Base-by-base conservation (phyloP, 257 asterid genomes). In the Ehretia macrophylla region DNA sequence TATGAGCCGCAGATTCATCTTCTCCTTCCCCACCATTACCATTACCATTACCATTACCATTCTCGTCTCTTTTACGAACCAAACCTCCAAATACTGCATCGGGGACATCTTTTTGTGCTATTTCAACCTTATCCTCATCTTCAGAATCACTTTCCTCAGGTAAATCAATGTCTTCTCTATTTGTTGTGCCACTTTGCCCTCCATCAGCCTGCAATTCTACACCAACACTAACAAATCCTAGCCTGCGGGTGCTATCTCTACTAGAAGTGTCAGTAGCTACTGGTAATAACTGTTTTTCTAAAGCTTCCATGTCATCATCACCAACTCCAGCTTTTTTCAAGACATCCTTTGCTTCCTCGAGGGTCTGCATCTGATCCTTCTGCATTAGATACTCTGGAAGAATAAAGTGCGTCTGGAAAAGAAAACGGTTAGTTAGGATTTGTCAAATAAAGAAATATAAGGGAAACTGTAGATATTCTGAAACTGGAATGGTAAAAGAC, bases 141-240 rank as follows among this genome's bases (percentile, higher is more conserved):
- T 91, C 97, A 0, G 94, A 75, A 8, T 86, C 98, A 40, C 90
- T 84, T 39, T 78, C 97, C 51, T 85, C 99, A 0, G 99, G 99
- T 23, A 89, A 87, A 65, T 93, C 99, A 6, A 89, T 85, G 51
- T 93, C 99, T 74, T 88, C 97, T 50, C 60, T 75, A 57, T 84
- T 92, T 47, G 76, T 59, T 16, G 69, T 42, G 13, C 55, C 40
- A 67, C 58, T 72, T 11, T 79, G n/a, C n/a, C n/a, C n/a, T n/a
- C n/a, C n/a, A n/a, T n/a, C n/a, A n/a, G n/a, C 71, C 22, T 11
- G 13, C 19, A 75, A 60, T 19, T 85, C 83, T 56, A 80, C 70
- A 21, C 97, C 99, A 18, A 94, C 99, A 62, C 99, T 93, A 58
- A 93, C 95, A 53, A 93, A 89, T 27, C 97, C 97, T 58, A 92